Base-by-base conservation (phyloP, 169 alveolate genomes). In the Eimeria falciformis region DNA sequence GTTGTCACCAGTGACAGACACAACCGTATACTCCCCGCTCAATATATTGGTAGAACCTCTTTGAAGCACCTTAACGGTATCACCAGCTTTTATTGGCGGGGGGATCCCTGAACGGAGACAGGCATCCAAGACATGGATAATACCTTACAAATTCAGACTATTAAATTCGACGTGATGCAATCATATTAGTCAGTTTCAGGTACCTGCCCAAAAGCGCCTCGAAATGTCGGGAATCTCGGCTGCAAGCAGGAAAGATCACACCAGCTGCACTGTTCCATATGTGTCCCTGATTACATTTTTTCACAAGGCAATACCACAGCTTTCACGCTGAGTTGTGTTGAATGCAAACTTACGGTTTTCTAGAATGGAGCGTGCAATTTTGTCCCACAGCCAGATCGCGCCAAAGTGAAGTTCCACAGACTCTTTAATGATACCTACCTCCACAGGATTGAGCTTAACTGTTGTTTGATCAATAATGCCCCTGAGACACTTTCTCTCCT, bases 161-260 rank as follows among this genome's bases (percentile, higher is more conserved):
- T n/a, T n/a, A n/a, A n/a, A n/a, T n/a, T n/a, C n/a, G n/a, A n/a
- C n/a, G n/a, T n/a, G n/a, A n/a, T n/a, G n/a, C n/a, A n/a, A n/a
- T n/a, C n/a, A n/a, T n/a, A n/a, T n/a, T n/a, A n/a, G n/a, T n/a
- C n/a, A n/a, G n/a, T 29, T 12, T 25, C 50, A 55, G 25, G 18
- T 27, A 55, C 89, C 89, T 81, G 89, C 14, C 75, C 89, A 81
- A 62, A 81, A 81, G 56, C 89, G 89, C 75, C 55, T 81, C 77
- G 89, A 29, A 18, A 53, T 81, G 75, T 9, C 21, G 43, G 71
- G 56, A 27, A 33, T 50, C 27, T 50, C 50, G 12, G 89, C 89
- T 81, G 89, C 56, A 33, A 29, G 14, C 75, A 37, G 58, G 55
- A 81, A 1, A 43, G 17, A 23, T 53, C 50, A 33, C 23, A 29